phyloP scores from a whole-genome alignment of 331 rosid species.

The Phaseolus coccineus region DNA sequence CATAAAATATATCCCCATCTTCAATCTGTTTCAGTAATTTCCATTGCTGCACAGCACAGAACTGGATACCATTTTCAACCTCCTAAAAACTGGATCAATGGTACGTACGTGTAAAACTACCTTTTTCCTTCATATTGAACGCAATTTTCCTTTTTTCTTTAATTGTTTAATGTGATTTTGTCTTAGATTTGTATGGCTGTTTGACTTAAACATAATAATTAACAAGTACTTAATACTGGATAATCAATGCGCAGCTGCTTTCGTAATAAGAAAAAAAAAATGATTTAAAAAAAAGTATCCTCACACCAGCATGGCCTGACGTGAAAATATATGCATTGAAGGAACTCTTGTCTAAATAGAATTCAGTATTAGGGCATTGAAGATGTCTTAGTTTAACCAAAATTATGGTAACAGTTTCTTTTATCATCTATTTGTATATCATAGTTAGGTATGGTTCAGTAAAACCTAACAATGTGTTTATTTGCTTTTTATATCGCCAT shows the following conservation, averaged over 20 bases:
- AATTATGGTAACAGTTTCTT: background rate
- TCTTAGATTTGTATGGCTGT: background rate
- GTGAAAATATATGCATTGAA: no score
- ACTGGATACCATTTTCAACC: conserved; percentile 80
- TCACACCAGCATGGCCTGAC: no score
- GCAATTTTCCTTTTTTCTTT: background rate
- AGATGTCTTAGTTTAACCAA: no score
- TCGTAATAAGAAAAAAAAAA: no score
- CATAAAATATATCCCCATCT: conserved; percentile 59
- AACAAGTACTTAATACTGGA: no score
- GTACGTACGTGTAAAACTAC: conserved; percentile 47
- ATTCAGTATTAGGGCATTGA: no score
- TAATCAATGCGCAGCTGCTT: no score
- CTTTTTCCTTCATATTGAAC: background rate
- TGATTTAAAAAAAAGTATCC: no score
- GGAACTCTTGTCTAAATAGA: no score
- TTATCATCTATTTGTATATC: background rate
- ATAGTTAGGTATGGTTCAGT: no score
- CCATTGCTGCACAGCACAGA: conserved; percentile 53
- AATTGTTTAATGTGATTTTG: background rate
- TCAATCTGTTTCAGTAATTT: conserved; percentile 49
- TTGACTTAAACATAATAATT: no score
- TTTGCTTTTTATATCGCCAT: background rate
- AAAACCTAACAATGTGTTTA: background rate
- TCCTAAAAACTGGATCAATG: conserved; percentile 73